Conservation (phyloP, 2,329 filamentous ascomycete genomes). For the Fusarium phyllophilum region DNA sequence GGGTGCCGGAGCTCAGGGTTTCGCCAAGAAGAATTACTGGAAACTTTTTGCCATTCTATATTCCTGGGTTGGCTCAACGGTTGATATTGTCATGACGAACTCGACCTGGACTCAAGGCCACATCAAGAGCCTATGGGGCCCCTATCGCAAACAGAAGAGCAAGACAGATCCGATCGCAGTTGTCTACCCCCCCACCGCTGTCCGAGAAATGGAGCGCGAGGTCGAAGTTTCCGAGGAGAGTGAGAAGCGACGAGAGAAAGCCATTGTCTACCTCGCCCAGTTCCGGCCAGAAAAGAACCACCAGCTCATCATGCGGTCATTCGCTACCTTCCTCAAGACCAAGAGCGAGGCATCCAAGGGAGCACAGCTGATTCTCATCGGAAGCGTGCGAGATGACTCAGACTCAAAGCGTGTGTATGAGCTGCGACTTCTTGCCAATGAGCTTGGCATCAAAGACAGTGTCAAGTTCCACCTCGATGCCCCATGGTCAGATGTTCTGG, state of each 20-base stretch:
- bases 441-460: slow-evolving; percentile 82
- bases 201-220: slow-evolving; percentile 80
- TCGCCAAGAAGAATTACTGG: slow-evolving; percentile 86
- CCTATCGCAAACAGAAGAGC: slow-evolving; percentile 58
- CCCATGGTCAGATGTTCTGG: slow-evolving; percentile 85
- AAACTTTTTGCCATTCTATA: slow-evolving; percentile 84
- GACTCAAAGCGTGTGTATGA: slow-evolving; percentile 89
- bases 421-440: slow-evolving; percentile 84
- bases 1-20: slow-evolving; percentile 76
- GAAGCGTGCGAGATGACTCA: slow-evolving; percentile 86
- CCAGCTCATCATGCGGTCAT: slow-evolving; percentile 83
- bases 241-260: slow-evolving; percentile 75
- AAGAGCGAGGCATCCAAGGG: slow-evolving; percentile 59
- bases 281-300: slow-evolving; percentile 99
- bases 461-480: slow-evolving; percentile 93
- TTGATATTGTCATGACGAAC: slow-evolving; percentile 98
- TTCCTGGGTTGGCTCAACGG: slow-evolving; percentile 80
- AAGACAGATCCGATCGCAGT: slow-evolving; percentile 70
- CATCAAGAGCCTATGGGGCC: slow-evolving; percentile 82
- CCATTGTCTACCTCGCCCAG: slow-evolving; percentile 92
- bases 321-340: slow-evolving; percentile 76
- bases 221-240: slow-evolving; percentile 76
- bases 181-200: slow-evolving; percentile 92
- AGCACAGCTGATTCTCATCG: slow-evolving; percentile 83
- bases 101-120: slow-evolving; percentile 93